Conservation (phyloP, 306 rosid species). For the Rosa lucieae region DNA sequence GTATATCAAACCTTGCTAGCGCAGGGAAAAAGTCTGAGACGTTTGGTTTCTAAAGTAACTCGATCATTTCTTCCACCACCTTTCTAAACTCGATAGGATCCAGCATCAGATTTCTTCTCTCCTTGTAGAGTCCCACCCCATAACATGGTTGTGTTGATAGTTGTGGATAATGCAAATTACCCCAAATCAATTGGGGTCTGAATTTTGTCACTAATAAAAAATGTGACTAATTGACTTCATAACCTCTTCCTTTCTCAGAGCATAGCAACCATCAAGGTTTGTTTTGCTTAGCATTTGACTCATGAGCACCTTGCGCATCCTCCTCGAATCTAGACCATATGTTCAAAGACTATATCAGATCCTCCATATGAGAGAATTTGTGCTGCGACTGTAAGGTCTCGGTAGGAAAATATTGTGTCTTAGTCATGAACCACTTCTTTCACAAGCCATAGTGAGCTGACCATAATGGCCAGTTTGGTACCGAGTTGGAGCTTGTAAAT, state of each 20-base stretch:
- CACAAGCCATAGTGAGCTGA: constrained; percentile 21
- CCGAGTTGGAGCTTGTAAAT: constrained; percentile 36
- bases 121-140: constrained; percentile 18
- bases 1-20: constrained; percentile 29
- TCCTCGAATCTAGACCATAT: no score
- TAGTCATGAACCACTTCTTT: neutral
- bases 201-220: neutral
- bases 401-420: no score
- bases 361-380: no score
- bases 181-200: constrained; percentile 18
- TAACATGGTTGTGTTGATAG: constrained; percentile 6
- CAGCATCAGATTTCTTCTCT: neutral
- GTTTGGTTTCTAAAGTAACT: constrained; percentile 22
- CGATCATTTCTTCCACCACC: constrained; percentile 4
- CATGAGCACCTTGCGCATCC: no score
- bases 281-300: neutral
- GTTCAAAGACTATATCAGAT: no score
- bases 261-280: neutral
- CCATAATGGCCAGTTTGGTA: constrained; percentile 17
- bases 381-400: no score
- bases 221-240: constrained; percentile 21
- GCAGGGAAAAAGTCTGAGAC: constrained; percentile 21
- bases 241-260: constrained; percentile 12
- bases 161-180: neutral
- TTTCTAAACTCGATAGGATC: neutral